A percentile compares a stretch with the other conserved stretches of the same genome.
These are phyloP conservation scores for Wakefieldia striispora DNA, from an alignment of 768 basidiomycete genomes.

Conservation along the genomic window DNA sequence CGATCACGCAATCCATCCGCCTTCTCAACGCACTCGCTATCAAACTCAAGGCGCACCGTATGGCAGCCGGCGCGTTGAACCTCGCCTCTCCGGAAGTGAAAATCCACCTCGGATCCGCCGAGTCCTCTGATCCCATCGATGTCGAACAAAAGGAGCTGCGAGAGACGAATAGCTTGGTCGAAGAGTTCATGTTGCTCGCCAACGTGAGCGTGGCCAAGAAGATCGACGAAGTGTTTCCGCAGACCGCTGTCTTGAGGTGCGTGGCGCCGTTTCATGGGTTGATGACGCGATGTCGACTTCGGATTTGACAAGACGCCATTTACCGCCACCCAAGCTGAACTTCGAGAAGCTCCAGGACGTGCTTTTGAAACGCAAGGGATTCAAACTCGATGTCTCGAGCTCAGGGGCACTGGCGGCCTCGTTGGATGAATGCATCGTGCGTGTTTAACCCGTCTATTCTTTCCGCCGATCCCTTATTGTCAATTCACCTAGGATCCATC, in stretches of 20 bases:
- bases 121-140: constrained; percentile 93
- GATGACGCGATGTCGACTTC: constrained; percentile 4
- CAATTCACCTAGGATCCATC: constrained; percentile 57
- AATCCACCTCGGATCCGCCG: constrained; percentile 90
- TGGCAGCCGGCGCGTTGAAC: constrained; percentile 96
- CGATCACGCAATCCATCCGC: constrained; percentile 81
- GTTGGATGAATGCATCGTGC: constrained; percentile 81
- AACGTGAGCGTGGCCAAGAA: constrained; percentile 91
- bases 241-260: constrained; percentile 89
- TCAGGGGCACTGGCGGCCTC: constrained; percentile 88
- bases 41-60: constrained; percentile 80
- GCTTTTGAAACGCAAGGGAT: constrained; percentile 76
- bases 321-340: constrained; percentile 88
- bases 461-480: background rate
- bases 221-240: constrained; percentile 93
- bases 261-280: background rate
- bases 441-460: constrained; percentile 26
- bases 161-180: constrained; percentile 95
- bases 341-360: constrained; percentile 97
- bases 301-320: constrained; percentile 62
- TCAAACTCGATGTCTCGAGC: constrained; percentile 85
- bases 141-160: constrained; percentile 91
- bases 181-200: constrained; percentile 98
- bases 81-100: constrained; percentile 98
- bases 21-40: constrained; percentile 84